A percentile compares a stretch with the other conserved stretches of the same genome.
These are phyloP conservation scores for Colletotrichum falcatum DNA, from an alignment of 2,329 filamentous ascomycete species.

Conservation along the genomic window DNA sequence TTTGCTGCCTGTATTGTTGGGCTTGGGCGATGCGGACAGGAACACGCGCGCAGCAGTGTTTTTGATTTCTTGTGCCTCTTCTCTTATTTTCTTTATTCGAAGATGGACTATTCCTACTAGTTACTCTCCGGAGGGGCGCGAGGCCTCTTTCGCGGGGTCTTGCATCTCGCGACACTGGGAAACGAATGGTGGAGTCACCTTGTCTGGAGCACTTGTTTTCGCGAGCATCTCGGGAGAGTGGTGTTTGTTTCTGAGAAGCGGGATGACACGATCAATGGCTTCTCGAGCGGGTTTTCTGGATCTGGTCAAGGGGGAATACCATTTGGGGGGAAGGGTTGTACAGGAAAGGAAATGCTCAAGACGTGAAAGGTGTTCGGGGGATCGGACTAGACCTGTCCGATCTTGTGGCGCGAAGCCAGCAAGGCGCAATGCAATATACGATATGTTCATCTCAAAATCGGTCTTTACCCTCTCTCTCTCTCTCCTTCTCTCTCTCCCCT, in stretches of 20 bases:
- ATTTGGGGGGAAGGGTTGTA: constrained; percentile 27
- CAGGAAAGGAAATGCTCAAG: constrained; percentile 41
- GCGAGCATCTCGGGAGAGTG: constrained; percentile 38
- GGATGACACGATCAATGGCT: constrained; percentile 42
- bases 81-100: constrained; percentile 34
- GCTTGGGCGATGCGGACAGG: constrained; percentile 15
- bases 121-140: constrained; percentile 6
- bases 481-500: too few relatives aligned
- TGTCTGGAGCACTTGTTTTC: constrained; percentile 39
- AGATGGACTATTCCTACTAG: constrained; percentile 34
- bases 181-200: constrained; percentile 27
- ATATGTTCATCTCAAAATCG: constrained; percentile 43
- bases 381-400: constrained; percentile 10
- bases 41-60: constrained; percentile 12
- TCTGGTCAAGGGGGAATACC: constrained; percentile 37
- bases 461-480: not conserved
- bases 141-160: constrained; percentile 8
- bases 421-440: constrained; percentile 54
- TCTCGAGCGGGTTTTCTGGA: constrained; percentile 34
- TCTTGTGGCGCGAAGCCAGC: constrained; percentile 42
- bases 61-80: constrained; percentile 35
- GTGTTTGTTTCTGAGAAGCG: constrained; percentile 37
- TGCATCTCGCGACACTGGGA: constrained; percentile 31
- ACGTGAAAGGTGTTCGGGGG: constrained; percentile 40
- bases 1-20: constrained; percentile 33